Percentiles rank a stretch among this genome's conserved stretches.
Conservation (phyloP, 495 filamentous ascomycete species). For the Penicillium paradoxum region DNA sequence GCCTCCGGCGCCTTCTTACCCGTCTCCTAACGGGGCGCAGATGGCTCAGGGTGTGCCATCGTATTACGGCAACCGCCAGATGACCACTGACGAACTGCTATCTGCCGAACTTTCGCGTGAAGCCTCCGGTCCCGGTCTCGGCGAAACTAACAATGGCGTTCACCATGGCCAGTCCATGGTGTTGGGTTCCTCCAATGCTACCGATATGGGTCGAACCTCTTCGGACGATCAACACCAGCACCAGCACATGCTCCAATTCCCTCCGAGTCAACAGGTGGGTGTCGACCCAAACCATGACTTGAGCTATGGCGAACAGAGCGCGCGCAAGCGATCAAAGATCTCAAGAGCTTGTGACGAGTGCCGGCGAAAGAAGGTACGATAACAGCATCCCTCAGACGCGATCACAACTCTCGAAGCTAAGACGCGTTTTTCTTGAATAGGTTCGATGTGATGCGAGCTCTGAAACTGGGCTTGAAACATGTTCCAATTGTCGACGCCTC, state of each 20-base stretch:
- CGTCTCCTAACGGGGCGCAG: constrained; percentile 46
- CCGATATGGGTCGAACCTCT: constrained; percentile 37
- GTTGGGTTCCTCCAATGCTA: constrained; percentile 35
- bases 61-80: constrained; percentile 44
- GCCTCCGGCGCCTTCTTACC: constrained; percentile 45
- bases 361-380: constrained; percentile 76
- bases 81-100: constrained; percentile 44
- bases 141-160: constrained; percentile 39
- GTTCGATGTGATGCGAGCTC: constrained; percentile 88
- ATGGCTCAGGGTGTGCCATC: constrained; percentile 44
- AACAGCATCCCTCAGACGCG: constrained; percentile 8
- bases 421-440: constrained; percentile 30
- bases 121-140: constrained; percentile 37
- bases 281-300: constrained; percentile 48
- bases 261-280: constrained; percentile 46
- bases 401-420: constrained; percentile 15
- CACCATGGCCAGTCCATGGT: constrained; percentile 43
- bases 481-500: constrained; percentile 79
- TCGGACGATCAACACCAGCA: constrained; percentile 44
- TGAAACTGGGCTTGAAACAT: constrained; percentile 72
- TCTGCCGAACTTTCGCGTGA: constrained; percentile 46
- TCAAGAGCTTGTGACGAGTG: constrained; percentile 95
- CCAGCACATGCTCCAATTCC: constrained; percentile 45
- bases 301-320: constrained; percentile 56
- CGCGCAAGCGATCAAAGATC: constrained; percentile 84